Percentiles rank a stretch among this genome's conserved stretches.
These are phyloP conservation scores for Hura crepitans DNA, from an alignment of 441 rosid species.

Conservation along the genomic window DNA sequence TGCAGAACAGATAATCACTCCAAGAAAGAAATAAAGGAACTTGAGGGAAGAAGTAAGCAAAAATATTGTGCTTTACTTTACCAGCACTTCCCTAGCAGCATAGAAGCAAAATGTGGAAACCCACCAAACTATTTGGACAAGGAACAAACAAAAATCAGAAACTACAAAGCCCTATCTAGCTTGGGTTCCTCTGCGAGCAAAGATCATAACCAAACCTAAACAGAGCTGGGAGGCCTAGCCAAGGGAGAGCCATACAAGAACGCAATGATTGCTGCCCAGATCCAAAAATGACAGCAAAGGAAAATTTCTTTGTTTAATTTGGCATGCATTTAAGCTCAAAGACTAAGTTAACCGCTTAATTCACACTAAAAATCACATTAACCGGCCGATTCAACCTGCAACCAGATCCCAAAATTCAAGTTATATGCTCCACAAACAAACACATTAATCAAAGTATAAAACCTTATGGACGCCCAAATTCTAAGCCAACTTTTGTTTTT, in stretches of 20 bases:
- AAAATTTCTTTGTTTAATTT: no score
- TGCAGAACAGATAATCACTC: not conserved
- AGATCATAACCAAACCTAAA: not conserved
- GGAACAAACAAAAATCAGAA: not conserved
- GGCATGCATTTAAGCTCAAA: conserved; percentile 9
- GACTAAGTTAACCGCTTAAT: conserved; percentile 17
- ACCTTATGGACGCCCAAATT: not conserved
- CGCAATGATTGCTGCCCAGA: conserved; percentile 3
- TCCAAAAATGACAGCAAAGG: conserved; percentile 8
- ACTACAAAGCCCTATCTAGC: conserved; percentile 15
- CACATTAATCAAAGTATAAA: conserved; percentile 4
- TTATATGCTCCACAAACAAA: not conserved
- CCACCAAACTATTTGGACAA: not conserved
- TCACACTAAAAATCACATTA: conserved; percentile 4
- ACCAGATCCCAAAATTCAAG: conserved; percentile 21
- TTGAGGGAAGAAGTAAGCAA: not conserved
- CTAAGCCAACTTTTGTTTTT: no score
- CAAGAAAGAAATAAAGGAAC: not conserved
- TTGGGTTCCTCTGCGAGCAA: not conserved
- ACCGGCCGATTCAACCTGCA: conserved; percentile 3
- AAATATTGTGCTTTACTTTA: not conserved
- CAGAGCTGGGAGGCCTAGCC: not conserved
- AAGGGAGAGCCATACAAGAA: not conserved
- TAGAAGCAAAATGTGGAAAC: not conserved
- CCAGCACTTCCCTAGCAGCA: not conserved